Percentiles rank a stretch among this genome's conserved stretches.
These are phyloP conservation scores for Phytophthora fragariaefolia DNA, from an alignment of 352 stramenopile genomes.

Conservation along the genomic window DNA sequence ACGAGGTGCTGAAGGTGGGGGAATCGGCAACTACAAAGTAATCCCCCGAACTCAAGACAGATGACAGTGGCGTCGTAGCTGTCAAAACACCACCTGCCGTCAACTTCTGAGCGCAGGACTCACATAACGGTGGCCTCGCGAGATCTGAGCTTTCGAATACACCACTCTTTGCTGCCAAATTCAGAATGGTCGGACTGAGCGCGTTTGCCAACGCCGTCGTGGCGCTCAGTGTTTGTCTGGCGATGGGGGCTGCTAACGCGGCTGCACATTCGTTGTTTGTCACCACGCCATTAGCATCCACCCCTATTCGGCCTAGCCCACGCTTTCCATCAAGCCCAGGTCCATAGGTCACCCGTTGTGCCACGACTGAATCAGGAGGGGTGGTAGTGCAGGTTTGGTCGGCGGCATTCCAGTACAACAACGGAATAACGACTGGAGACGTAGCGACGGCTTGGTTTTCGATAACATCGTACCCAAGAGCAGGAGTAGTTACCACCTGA, in stretches of 20 bases:
- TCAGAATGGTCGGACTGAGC: constrained; percentile 39
- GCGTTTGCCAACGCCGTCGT: constrained; percentile 40
- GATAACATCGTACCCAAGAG: constrained; percentile 13
- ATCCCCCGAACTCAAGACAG: constrained; percentile 23
- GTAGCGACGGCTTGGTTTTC: constrained; percentile 37
- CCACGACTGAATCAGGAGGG: constrained; percentile 27
- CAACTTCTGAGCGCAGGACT: constrained; percentile 67
- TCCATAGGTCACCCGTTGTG: constrained; percentile 54
- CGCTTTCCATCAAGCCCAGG: constrained; percentile 56
- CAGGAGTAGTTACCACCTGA: constrained; percentile 42
- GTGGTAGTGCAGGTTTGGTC: constrained; percentile 35
- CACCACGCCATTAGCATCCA: constrained; percentile 4
- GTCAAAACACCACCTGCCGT: constrained; percentile 40
- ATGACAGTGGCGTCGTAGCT: constrained; percentile 43
- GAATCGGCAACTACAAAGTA: constrained; percentile 80
- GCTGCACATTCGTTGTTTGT: constrained; percentile 65
- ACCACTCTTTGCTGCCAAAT: constrained; percentile 49
- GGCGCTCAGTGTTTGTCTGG: constrained; percentile 52
- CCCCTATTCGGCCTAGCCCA: constrained; percentile 62
- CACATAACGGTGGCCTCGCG: constrained; percentile 47
- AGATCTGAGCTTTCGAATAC: constrained; percentile 38
- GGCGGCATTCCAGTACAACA: constrained; percentile 39
- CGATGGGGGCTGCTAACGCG: constrained; percentile 46
- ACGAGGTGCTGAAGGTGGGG: constrained; percentile 14
- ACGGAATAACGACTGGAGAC: constrained; percentile 51